Percentiles rank a stretch among this genome's conserved stretches.
These are phyloP conservation scores for Rhexocercosporidium sp. DNA, from an alignment of 2,329 filamentous ascomycete species.

Conservation along the genomic window DNA sequence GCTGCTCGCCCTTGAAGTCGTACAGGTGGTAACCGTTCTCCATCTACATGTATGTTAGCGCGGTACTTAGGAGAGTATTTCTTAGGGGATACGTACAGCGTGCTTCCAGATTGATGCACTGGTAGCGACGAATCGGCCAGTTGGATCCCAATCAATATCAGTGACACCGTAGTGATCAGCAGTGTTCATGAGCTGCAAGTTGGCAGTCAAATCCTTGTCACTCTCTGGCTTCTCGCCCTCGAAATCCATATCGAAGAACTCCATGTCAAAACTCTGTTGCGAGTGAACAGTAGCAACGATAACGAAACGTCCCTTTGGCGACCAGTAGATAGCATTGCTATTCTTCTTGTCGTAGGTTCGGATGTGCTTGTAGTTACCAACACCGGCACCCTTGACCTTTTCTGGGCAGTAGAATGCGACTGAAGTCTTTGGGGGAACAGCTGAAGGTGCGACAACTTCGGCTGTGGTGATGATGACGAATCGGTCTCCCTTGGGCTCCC, in stretches of 20 bases:
- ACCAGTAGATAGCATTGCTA: constrained; percentile 99
- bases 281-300: constrained; percentile 92
- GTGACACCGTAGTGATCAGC: constrained; percentile 97
- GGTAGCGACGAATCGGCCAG: constrained; percentile 90
- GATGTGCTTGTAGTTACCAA: constrained; percentile 96
- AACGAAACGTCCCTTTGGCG: constrained; percentile 91
- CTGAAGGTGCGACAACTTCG: constrained; percentile 77
- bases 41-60: constrained; percentile 66
- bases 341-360: constrained; percentile 98
- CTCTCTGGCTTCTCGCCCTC: constrained; percentile 94
- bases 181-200: constrained; percentile 92
- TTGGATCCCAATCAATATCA: constrained; percentile 97
- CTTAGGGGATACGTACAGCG: constrained; percentile 67
- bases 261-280: constrained; percentile 90
- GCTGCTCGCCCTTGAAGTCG: constrained; percentile 88
- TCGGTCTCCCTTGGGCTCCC: constrained; percentile 97
- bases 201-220: constrained; percentile 93
- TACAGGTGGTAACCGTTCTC: constrained; percentile 99
- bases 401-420: constrained; percentile 97
- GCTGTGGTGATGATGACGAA: constrained; percentile 97
- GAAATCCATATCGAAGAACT: constrained; percentile 98
- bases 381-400: constrained; percentile 79
- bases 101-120: constrained; percentile 97
- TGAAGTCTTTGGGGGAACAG: constrained; percentile 89
- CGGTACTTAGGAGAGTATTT: constrained; percentile 15